Percentiles rank a stretch among this genome's conserved stretches.
Evolutionary conservation across 225 moss, liverwort and hornwort genomes (phyloP).

Genomic region (Pseudoscleropodium purum): DNA sequence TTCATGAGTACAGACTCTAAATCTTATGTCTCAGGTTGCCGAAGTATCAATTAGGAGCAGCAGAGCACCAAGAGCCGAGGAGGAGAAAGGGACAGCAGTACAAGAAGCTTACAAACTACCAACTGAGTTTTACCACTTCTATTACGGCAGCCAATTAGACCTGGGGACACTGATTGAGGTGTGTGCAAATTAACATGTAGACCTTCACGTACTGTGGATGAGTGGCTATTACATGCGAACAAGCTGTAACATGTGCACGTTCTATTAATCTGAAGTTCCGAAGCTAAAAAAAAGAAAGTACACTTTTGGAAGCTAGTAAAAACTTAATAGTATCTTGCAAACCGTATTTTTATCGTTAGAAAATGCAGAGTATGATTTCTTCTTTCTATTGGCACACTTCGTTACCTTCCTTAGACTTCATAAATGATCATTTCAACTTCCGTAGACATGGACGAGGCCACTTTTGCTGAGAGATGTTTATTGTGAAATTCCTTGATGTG

Average conservation of each 20-base stretch:
- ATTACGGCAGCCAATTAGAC: conserved; percentile 73
- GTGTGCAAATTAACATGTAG: neutral
- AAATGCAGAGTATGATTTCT: neutral
- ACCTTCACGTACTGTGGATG: neutral
- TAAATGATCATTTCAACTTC: neutral
- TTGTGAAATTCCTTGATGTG: neutral
- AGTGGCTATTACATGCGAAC: neutral
- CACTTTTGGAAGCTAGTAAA: neutral
- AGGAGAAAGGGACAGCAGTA: conserved; percentile 15
- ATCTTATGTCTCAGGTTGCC: conserved; percentile 19
- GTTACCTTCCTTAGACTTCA: neutral
- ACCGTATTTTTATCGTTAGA: neutral
- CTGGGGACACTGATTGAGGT: conserved; percentile 90
- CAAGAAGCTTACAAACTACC: conserved; percentile 61
- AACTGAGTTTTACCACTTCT: conserved; percentile 77
- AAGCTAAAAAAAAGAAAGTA: neutral
- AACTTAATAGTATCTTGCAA: too few relatives aligned
- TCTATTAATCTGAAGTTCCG: neutral
- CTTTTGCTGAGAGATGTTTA: neutral
- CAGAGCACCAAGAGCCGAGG: conserved; percentile 1
- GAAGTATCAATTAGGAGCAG: conserved; percentile 1
- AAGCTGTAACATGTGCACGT: neutral
- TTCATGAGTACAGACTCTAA: neutral
- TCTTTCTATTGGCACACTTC: neutral
- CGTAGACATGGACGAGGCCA: neutral